Evolutionary conservation across 2,329 filamentous ascomycete genomes (phyloP).

Genomic region (Thielaviopsis ethacetica): DNA sequence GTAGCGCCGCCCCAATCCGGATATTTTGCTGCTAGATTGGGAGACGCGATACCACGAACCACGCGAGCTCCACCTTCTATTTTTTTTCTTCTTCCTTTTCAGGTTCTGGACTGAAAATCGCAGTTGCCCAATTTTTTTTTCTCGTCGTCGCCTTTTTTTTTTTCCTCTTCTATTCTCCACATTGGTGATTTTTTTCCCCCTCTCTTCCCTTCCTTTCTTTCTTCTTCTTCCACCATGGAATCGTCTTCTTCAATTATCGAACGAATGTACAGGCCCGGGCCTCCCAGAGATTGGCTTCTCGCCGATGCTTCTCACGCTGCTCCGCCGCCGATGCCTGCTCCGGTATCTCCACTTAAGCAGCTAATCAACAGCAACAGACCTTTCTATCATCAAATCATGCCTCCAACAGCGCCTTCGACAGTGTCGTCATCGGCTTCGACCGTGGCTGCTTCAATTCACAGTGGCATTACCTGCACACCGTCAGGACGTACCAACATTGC

Average conservation of each 20-base stretch:
- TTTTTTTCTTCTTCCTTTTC: not conserved
- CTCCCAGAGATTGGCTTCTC: not conserved
- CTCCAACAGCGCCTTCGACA: not conserved
- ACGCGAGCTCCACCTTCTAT: not conserved
- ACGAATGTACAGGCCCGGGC: not conserved
- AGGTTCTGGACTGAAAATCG: not conserved
- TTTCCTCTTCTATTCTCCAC: not conserved
- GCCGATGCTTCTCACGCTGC: not conserved
- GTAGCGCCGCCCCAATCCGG: not conserved
- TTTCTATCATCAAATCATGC: not conserved
- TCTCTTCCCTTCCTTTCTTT: not conserved
- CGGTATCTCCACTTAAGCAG: not conserved
- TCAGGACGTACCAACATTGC: not conserved
- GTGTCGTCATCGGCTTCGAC: not conserved
- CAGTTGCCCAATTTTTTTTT: not conserved
- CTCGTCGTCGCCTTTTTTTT: not conserved
- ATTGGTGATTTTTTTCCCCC: not conserved
- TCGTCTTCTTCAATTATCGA: not conserved
- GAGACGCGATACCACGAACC: not conserved
- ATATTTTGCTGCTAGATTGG: not conserved
- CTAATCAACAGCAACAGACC: not conserved
- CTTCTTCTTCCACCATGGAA: not conserved
- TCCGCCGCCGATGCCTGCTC: not conserved
- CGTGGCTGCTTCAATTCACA: not conserved
- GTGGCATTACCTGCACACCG: not conserved